These are phyloP conservation scores for Podaxis pistillaris DNA, from an alignment of 768 basidiomycete genomes.

Conservation along the genomic window DNA sequence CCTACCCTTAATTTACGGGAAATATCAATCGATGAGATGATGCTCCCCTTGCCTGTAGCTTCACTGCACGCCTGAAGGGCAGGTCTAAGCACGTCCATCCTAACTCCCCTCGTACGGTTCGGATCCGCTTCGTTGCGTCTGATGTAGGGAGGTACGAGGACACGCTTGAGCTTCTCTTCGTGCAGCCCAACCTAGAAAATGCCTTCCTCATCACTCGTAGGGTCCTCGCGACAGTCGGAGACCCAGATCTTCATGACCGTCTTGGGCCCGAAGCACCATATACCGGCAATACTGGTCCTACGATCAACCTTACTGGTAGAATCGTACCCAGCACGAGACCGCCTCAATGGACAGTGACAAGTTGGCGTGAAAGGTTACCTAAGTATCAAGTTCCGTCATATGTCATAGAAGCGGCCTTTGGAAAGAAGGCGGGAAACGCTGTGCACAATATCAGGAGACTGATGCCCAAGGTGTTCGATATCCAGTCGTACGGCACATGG, in stretches of 20 bases:
- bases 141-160: constrained; percentile 46
- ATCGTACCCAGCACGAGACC: constrained; percentile 36
- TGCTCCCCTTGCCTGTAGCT: constrained; percentile 21
- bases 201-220: constrained; percentile 48
- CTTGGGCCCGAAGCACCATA: constrained; percentile 48
- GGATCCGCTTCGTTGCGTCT: constrained; percentile 32
- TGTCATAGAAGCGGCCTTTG: constrained; percentile 29
- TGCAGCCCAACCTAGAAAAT: constrained; percentile 27
- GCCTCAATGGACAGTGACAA: constrained; percentile 35
- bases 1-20: not conserved
- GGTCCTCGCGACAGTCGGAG: constrained; percentile 47
- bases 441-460: constrained; percentile 26
- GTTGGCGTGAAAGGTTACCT: constrained; percentile 32
- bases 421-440: constrained; percentile 18
- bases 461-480: constrained; percentile 35
- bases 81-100: constrained; percentile 26
- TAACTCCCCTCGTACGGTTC: constrained; percentile 25
- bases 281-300: constrained; percentile 22
- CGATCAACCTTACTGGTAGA: constrained; percentile 26
- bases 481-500: constrained; percentile 38
- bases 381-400: constrained; percentile 30
- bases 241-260: constrained; percentile 44
- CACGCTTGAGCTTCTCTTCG: constrained; percentile 46
- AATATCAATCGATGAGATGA: not conserved
- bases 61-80: constrained; percentile 31